phyloP scores from a whole-genome alignment of 139 green algal genomes.

The Microglena sp. region DNA sequence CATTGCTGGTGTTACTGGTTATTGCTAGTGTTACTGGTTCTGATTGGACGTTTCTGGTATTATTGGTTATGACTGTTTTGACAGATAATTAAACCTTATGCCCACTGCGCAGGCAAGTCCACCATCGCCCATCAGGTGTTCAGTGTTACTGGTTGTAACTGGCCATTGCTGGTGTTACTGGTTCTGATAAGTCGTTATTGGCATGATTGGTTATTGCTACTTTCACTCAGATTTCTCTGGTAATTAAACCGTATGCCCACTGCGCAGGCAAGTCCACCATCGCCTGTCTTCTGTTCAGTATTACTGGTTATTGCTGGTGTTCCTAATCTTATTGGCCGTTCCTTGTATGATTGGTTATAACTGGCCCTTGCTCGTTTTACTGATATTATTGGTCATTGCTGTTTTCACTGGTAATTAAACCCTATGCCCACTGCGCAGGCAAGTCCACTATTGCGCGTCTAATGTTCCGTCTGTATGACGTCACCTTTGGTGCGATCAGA shows the following conservation, averaged over 20 bases:
- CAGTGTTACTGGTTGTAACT: conserved; percentile 46
- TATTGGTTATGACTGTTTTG: too few species aligned
- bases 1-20: too few species aligned
- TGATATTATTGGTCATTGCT: too few species aligned
- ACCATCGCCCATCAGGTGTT: conserved; percentile 66
- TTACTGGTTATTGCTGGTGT: conserved; percentile 3
- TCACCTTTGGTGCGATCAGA: conserved; percentile 25
- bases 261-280: conserved; percentile 67
- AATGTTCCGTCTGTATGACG: conserved; percentile 73
- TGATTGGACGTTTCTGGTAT: too few species aligned
- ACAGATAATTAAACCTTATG: too few species aligned
- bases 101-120: conserved; percentile 64
- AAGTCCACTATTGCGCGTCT: conserved; percentile 80
- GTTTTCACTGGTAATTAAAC: too few species aligned
- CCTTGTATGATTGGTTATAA: too few species aligned
- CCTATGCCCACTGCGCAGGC: conserved; percentile 29
- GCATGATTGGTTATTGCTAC: too few species aligned
- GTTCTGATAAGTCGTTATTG: too few species aligned
- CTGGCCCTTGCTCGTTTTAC: not conserved
- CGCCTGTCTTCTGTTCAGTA: conserved; percentile 61
- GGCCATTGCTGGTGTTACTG: not conserved
- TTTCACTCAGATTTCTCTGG: too few species aligned
- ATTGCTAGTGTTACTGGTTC: too few species aligned
- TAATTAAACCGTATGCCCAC: not conserved
- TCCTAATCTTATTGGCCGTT: too few species aligned